Evolutionary conservation across 768 basidiomycete species (phyloP), one percentile per base, ranked within the genome.

Genomic region (Mrakia gelida): DNA sequence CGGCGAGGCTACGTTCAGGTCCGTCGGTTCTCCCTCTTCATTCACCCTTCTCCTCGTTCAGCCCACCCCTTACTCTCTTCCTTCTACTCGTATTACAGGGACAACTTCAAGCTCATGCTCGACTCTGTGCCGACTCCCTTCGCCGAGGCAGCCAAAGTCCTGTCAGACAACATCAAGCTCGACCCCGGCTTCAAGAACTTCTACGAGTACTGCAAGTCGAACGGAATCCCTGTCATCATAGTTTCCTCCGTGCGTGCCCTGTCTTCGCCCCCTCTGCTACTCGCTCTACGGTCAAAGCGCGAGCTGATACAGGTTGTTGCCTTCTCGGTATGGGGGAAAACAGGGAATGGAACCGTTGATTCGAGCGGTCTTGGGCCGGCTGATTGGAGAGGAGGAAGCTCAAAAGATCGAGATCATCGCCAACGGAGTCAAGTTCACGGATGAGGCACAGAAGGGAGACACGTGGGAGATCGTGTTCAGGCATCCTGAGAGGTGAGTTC

Each of bases 121-220:
- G 86, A 89, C 70, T 79, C 78, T 5, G 78, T 79, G 18, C 75
- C 54, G 38, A 70, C 70, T 2, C 89, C 90, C 5, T 92, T 96
- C 80, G 91, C 93, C n/a, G 89, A 91, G 63, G 98, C 94, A 85
- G 91, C 91, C 83, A 87, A 91, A 54, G 86, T 90, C 65, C 86
- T 97, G 68, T 87, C 88, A 80, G 86, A 91, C 78, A 91, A 93
- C 82, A 94, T 96, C 85, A 88, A 88, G 77, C 88, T 96, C 61
- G 95, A 98, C 85, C 85, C 89, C 1, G 94, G 95, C 26, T 99
- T 99, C 87, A 91, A 90, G 82, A 88, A 89, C 3, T 98, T 98
- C 85, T 91, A 92, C 84, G 85, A 86, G 26, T 98, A 91, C 90
- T 95, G 93, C 85, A 91, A 92, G 82, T 85, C 84, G 2, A 87